Evolutionary conservation across 768 basidiomycete genomes (phyloP), one percentile per base, ranked within the genome.

Genomic region (Phanerochaete sordida): DNA sequence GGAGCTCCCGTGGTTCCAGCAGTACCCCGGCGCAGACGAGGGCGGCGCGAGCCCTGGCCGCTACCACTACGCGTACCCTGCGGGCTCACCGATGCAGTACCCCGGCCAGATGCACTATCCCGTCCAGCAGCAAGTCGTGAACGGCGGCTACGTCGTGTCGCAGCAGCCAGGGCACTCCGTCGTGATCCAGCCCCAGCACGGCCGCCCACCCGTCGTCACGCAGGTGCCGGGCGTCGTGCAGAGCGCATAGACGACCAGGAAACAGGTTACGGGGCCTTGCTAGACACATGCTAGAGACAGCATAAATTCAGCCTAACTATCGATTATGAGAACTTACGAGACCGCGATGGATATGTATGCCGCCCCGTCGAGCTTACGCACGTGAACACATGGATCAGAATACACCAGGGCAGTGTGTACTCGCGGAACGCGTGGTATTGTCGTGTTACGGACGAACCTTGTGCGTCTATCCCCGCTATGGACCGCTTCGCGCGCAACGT

Each of bases 1-100:
- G 76, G 87, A 91, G 64, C 78, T 92, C 11, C 86, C 86, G 1
- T 91, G 90, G 90, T 91, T 87, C 66, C 84, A 84, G 49, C 85
- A 91, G 76, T 75, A 76, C 64, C 87, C 88, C 24, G 86, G 86
- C 39, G 87, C 84, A 67, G 64, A 68, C 9, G 68, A 68, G 48
- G 61, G 58, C 27, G 52, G 59, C 12, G 23, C 19, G 15, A 27
- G 49, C 52, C 58, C 52, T 7, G 66, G 64, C 33, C 61, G 54
- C 57, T 59, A 63, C 64, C 57, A 45, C 43, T 68, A 68, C 62
- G 65, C 62, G 31, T 69, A 69, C 60, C 68, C 68, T 21, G 64
- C 66, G 7, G 65, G 64, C 37, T 52, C 62, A 47, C 64, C 64
- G 19, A 59, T 59, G 50, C 23, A 19, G 26, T 60, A 61, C 50